These are phyloP conservation scores for Sarcomyxa edulis DNA, from an alignment of 768 basidiomycete species.

Conservation along the genomic window DNA sequence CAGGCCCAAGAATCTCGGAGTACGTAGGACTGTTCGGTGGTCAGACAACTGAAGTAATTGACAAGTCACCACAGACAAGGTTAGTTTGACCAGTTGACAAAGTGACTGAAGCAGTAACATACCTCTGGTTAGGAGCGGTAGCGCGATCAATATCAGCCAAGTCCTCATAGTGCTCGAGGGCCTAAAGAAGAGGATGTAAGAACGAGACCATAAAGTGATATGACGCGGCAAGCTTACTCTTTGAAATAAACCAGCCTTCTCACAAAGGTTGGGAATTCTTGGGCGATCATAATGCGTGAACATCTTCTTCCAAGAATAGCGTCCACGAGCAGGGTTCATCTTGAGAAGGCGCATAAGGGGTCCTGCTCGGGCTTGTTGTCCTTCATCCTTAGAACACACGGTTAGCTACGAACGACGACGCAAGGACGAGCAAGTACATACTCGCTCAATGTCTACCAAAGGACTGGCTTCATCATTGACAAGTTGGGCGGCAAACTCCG, in stretches of 20 bases:
- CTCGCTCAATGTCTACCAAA: slow-evolving; percentile 88
- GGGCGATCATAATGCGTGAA: slow-evolving; percentile 95
- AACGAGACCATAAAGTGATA: neutral
- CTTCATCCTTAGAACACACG: slow-evolving; percentile 59
- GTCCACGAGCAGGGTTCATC: slow-evolving; percentile 96
- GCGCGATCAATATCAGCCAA: slow-evolving; percentile 98
- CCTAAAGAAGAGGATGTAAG: slow-evolving; percentile 42
- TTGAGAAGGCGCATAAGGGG: slow-evolving; percentile 92
- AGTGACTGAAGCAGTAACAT: slow-evolving; percentile 17
- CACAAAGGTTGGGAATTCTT: slow-evolving; percentile 94
- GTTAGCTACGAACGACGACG: slow-evolving; percentile 4
- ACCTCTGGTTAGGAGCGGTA: slow-evolving; percentile 86
- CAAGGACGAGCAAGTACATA: slow-evolving; percentile 24
- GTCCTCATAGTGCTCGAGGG: slow-evolving; percentile 97
- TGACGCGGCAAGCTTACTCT: slow-evolving; percentile 49
- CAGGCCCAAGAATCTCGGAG: slow-evolving; percentile 94
- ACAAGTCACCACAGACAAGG: slow-evolving; percentile 74
- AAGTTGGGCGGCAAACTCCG: slow-evolving; percentile 90
- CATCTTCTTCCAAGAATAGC: slow-evolving; percentile 98
- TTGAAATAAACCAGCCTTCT: slow-evolving; percentile 95
- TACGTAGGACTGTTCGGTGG: slow-evolving; percentile 98
- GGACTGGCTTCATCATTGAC: slow-evolving; percentile 91
- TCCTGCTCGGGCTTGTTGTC: slow-evolving; percentile 98
- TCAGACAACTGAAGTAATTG: slow-evolving; percentile 93
- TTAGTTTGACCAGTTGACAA: slow-evolving; percentile 6